These are phyloP conservation scores for Xylariaceae sp. DNA, from an alignment of 2,329 filamentous ascomycete species.

Conservation along the genomic window DNA sequence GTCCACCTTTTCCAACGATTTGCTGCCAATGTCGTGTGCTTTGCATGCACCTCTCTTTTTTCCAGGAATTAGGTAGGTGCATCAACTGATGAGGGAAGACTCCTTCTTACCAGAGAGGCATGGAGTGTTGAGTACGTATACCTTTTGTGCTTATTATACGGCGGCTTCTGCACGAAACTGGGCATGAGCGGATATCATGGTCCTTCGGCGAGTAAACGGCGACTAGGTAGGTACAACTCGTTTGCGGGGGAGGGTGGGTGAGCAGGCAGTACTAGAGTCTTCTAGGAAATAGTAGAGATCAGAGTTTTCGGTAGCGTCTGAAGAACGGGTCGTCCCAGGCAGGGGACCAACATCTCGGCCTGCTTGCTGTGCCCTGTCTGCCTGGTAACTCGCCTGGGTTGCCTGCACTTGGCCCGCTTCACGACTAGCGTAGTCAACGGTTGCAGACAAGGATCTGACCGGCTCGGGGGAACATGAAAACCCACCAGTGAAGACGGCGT, in stretches of 20 bases:
- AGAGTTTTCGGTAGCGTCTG: slow-evolving; percentile 26
- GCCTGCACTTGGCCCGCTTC: slow-evolving; percentile 22
- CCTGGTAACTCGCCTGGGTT: too few species aligned
- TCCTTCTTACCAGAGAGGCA: slow-evolving; percentile 37
- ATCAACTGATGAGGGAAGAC: slow-evolving; percentile 35
- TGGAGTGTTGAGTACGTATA: slow-evolving; percentile 40
- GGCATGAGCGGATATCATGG: neutral
- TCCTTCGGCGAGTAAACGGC: slow-evolving; percentile 22
- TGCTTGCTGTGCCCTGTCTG: slow-evolving; percentile 23
- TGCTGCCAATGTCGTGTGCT: slow-evolving; percentile 33
- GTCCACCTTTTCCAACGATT: slow-evolving; percentile 27
- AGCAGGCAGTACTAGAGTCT: neutral
- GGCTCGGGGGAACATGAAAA: slow-evolving; percentile 22
- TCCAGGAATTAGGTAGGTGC: slow-evolving; percentile 23
- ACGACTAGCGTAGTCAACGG: slow-evolving; percentile 19
- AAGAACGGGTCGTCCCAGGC: slow-evolving; percentile 20
- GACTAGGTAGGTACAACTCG: slow-evolving; percentile 17
- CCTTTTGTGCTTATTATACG: slow-evolving; percentile 40
- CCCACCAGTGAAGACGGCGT: slow-evolving; percentile 25
- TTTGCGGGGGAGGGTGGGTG: slow-evolving; percentile 16
- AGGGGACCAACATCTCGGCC: slow-evolving; percentile 23
- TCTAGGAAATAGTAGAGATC: slow-evolving; percentile 19
- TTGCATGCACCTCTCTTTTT: slow-evolving; percentile 31
- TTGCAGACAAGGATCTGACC: slow-evolving; percentile 24
- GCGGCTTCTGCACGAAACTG: slow-evolving; percentile 31